phyloP scores from a whole-genome alignment of 2,329 filamentous ascomycete genomes.

The Plectosphaerella sp. region DNA sequence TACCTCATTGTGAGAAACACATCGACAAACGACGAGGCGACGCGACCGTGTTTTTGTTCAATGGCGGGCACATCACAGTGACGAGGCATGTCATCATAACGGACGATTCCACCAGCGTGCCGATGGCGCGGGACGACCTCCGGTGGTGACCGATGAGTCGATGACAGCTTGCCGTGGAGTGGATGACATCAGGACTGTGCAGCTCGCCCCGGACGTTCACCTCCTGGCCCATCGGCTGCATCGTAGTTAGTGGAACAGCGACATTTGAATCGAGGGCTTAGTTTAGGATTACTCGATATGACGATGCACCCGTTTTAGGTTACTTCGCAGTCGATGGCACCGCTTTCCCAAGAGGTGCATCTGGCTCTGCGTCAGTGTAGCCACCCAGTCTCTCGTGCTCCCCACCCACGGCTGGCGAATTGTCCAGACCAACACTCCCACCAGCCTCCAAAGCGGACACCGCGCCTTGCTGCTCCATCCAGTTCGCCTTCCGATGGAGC shows the following conservation, averaged over 20 bases:
- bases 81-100: slow-evolving; percentile 11
- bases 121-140: too few species aligned
- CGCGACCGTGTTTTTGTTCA: too few species aligned
- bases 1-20: not conserved
- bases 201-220: not conserved
- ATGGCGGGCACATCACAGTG: not conserved
- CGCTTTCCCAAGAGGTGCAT: not conserved
- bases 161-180: slow-evolving; percentile 9
- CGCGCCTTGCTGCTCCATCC: slow-evolving; percentile 9
- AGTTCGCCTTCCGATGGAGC: not conserved
- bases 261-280: too few species aligned
- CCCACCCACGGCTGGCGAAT: not conserved
- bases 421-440: not conserved
- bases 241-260: too few species aligned
- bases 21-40: too few species aligned
- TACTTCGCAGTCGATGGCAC: not conserved
- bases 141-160: slow-evolving; percentile 5
- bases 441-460: not conserved
- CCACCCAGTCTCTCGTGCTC: not conserved
- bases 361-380: slow-evolving; percentile 1
- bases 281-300: too few species aligned
- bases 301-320: not conserved
- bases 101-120: too few species aligned
- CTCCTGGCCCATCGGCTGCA: too few species aligned
- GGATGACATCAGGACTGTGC: slow-evolving; percentile 11